Evolutionary conservation across 192 early-diverging fungal genomes (phyloP).

Genomic region (Backusella luteola): DNA sequence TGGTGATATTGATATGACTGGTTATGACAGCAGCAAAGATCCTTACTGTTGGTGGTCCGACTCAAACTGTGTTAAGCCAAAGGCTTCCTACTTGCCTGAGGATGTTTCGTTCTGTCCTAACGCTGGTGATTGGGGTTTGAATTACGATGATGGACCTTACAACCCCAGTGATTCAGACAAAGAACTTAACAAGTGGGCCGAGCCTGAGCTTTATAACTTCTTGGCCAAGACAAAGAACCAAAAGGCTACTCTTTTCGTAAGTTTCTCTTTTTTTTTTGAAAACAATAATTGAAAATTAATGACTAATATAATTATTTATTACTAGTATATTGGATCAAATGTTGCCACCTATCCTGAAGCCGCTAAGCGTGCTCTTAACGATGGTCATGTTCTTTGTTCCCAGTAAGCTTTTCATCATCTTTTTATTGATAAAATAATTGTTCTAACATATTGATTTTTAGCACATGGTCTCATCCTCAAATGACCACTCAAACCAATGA

Average conservation of each 20-base stretch:
- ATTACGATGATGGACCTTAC: slow-evolving; percentile 45
- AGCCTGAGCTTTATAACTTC: slow-evolving; percentile 28
- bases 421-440: neutral
- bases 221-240: slow-evolving; percentile 23
- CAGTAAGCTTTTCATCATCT: neutral
- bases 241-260: slow-evolving; percentile 21
- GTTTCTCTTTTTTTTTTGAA: neutral
- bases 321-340: slow-evolving; percentile 46
- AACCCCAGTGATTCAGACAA: neutral
- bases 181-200: slow-evolving; percentile 9
- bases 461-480: slow-evolving; percentile 51
- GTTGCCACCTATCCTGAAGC: slow-evolving; percentile 35
- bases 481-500: slow-evolving; percentile 45
- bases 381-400: slow-evolving; percentile 58
- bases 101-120: slow-evolving; percentile 34
- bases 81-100: neutral
- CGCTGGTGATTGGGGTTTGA: slow-evolving; percentile 38
- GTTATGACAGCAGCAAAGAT: slow-evolving; percentile 12
- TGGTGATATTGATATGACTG: slow-evolving; percentile 15
- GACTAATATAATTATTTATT: neutral
- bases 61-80: slow-evolving; percentile 18
- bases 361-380: slow-evolving; percentile 32
- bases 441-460: neutral
- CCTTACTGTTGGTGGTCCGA: slow-evolving; percentile 23
- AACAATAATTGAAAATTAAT: slow-evolving; percentile 18